Conservation (phyloP, 768 basidiomycete genomes). For the Rhodotorula graminis region DNA sequence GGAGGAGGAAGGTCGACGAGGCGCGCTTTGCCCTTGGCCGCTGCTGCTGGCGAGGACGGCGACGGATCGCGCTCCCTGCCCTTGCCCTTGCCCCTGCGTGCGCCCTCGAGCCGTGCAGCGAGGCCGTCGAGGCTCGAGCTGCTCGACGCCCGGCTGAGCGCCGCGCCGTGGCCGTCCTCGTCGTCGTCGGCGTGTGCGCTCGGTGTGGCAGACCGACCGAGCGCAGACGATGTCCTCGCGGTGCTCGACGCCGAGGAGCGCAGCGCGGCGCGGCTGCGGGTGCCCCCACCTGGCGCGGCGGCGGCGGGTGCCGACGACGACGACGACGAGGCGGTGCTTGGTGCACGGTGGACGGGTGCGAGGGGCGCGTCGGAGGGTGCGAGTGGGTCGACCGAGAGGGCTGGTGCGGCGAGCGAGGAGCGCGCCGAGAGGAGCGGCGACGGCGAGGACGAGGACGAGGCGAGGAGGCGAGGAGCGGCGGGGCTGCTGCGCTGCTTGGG, state of each 20-base stretch:
- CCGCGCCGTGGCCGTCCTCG: background rate
- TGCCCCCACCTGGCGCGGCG: background rate
- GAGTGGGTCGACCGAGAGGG: background rate
- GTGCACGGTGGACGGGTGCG: too few relatives aligned
- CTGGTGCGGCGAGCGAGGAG: background rate
- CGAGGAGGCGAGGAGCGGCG: too few relatives aligned
- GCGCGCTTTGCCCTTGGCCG: background rate
- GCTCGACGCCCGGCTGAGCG: background rate
- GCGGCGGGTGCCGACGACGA: too few relatives aligned
- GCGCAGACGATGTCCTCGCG: too few relatives aligned
- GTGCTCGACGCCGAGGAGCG: too few relatives aligned
- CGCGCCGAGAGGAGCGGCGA: too few relatives aligned
- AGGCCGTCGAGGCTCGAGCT: conserved; percentile 24
- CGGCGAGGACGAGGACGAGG: too few relatives aligned
- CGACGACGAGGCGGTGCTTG: background rate
- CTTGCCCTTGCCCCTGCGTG: conserved; percentile 4
- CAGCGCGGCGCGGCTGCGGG: too few relatives aligned
- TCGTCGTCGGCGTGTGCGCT: background rate
- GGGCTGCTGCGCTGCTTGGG: background rate
- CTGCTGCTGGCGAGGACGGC: too few relatives aligned
- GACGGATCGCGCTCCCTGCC: background rate
- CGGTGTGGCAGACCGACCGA: too few relatives aligned
- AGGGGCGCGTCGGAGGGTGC: background rate
- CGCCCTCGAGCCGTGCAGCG: background rate
- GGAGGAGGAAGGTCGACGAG: too few relatives aligned